Evolutionary conservation across 768 basidiomycete species (phyloP).

Genomic region (Macrocybe gigantea): DNA sequence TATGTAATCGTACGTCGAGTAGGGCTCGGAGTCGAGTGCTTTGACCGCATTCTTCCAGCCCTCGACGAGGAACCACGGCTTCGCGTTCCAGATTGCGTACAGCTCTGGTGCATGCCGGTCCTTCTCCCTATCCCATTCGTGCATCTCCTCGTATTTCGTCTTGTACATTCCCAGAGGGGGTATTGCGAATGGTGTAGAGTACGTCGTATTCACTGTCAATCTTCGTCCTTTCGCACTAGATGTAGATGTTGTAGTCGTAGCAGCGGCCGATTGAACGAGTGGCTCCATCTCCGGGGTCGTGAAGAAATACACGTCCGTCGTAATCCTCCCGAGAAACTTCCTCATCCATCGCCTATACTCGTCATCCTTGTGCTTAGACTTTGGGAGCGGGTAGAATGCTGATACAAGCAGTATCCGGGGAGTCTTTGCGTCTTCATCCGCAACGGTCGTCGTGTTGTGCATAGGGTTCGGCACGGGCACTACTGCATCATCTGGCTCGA

Average conservation of each 20-base stretch:
- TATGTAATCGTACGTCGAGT: slow-evolving; percentile 39
- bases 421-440: not conserved
- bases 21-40: slow-evolving; percentile 12
- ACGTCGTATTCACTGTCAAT: slow-evolving; percentile 41
- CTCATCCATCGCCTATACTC: slow-evolving; percentile 41
- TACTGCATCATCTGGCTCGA: too few relatives aligned
- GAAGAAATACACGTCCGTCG: slow-evolving; percentile 51
- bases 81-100: slow-evolving; percentile 52
- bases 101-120: slow-evolving; percentile 37
- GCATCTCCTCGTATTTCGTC: slow-evolving; percentile 34
- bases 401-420: slow-evolving; percentile 42
- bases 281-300: slow-evolving; percentile 33
- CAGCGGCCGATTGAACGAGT: slow-evolving; percentile 16
- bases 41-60: slow-evolving; percentile 26
- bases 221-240: slow-evolving; percentile 23
- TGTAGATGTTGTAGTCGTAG: slow-evolving; percentile 8
- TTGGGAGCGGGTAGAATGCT: slow-evolving; percentile 45
- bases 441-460: too few relatives aligned
- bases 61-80: slow-evolving; percentile 37
- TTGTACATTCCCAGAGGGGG: slow-evolving; percentile 33
- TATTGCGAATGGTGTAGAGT: slow-evolving; percentile 38
- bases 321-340: slow-evolving; percentile 35
- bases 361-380: slow-evolving; percentile 41
- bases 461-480: too few relatives aligned
- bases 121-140: slow-evolving; percentile 38